phyloP scores from a whole-genome alignment of 2,329 filamentous ascomycete species.

The Botrytis deweyae region DNA sequence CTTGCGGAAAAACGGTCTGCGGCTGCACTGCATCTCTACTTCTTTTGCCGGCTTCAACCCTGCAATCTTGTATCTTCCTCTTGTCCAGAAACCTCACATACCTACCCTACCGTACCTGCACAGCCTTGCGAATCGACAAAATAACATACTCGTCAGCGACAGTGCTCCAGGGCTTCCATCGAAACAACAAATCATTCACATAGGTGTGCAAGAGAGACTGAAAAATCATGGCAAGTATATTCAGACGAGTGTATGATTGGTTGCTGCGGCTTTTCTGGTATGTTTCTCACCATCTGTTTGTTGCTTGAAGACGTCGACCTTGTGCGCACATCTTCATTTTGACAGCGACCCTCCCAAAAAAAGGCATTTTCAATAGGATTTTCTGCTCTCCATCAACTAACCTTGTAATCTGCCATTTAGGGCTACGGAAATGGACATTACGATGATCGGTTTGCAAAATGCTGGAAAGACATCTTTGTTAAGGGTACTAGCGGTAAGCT shows the following conservation, averaged over 20 bases:
- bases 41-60: constrained; percentile 17
- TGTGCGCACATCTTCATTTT: constrained; percentile 1
- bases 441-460: constrained; percentile 97
- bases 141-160: background rate
- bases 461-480: constrained; percentile 96
- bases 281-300: constrained; percentile 41
- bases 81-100: constrained; percentile 3
- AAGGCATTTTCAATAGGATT: background rate
- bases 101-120: background rate
- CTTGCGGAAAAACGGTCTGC: constrained; percentile 16
- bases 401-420: constrained; percentile 47
- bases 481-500: constrained; percentile 87
- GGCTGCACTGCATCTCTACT: constrained; percentile 12
- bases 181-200: background rate
- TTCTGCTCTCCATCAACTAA: background rate
- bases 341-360: background rate
- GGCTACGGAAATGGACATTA: constrained; percentile 99
- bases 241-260: constrained; percentile 97
- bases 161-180: background rate
- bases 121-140: background rate
- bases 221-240: constrained; percentile 79
- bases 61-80: constrained; percentile 8
- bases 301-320: background rate
- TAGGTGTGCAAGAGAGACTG: constrained; percentile 20
- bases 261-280: constrained; percentile 96